These are phyloP conservation scores for Ceratocystis cubensis DNA, from an alignment of 2,329 filamentous ascomycete species.

Conservation along the genomic window DNA sequence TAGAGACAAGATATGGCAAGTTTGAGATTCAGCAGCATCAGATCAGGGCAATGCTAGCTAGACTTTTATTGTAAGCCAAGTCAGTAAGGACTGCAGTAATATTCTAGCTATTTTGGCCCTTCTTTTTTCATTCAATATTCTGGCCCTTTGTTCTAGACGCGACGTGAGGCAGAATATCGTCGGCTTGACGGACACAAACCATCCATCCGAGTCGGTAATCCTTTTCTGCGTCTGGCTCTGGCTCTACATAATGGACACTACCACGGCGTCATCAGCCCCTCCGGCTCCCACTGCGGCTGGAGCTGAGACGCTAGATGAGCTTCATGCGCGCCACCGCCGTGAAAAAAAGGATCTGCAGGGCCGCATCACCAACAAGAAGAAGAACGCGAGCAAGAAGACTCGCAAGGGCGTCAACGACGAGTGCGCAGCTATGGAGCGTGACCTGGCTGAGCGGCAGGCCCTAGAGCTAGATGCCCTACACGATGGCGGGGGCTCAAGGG, in stretches of 20 bases:
- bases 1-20: no score
- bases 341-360: constrained; percentile 79
- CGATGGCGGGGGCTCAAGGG: neutral
- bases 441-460: constrained; percentile 53
- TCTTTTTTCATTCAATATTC: no score
- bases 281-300: constrained; percentile 17
- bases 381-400: constrained; percentile 82
- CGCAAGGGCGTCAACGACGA: constrained; percentile 63
- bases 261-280: neutral
- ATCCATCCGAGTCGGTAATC: no score
- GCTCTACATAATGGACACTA: neutral
- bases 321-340: constrained; percentile 70
- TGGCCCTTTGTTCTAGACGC: no score
- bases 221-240: neutral
- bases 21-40: no score
- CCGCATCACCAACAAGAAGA: constrained; percentile 88
- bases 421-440: constrained; percentile 56
- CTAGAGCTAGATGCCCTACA: constrained; percentile 40
- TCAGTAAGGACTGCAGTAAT: no score
- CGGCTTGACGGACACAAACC: no score
- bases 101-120: no score
- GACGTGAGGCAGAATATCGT: no score
- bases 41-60: no score
- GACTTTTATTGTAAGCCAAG: no score
- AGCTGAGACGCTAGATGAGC: constrained; percentile 53